Percentiles rank a stretch among this genome's conserved stretches.
Evolutionary conservation across 2,329 filamentous ascomycete genomes (phyloP).

Genomic region (Capronia coronata): DNA sequence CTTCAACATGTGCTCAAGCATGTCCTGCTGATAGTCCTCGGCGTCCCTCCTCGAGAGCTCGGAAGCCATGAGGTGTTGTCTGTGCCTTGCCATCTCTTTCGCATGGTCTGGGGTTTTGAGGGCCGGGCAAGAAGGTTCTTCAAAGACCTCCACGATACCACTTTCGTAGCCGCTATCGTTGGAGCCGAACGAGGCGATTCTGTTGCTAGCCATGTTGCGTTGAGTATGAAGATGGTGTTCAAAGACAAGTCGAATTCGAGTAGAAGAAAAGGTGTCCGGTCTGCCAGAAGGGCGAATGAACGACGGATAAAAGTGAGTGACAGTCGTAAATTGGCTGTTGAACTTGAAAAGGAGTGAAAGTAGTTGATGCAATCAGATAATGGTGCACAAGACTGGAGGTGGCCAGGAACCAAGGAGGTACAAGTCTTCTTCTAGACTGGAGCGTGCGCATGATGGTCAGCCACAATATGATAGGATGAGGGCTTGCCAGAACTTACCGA

Average conservation of each 20-base stretch:
- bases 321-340: conserved; percentile 24
- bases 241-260: conserved; percentile 1
- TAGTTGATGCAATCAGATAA: conserved; percentile 26
- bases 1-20: conserved; percentile 85
- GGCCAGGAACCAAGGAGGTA: conserved; percentile 25
- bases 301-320: conserved; percentile 27
- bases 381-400: conserved; percentile 31
- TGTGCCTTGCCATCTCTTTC: conserved; percentile 70
- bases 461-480: conserved; percentile 15
- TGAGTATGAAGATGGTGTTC: not conserved
- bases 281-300: conserved; percentile 12
- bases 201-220: conserved; percentile 50
- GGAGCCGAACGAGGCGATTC: conserved; percentile 40
- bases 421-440: conserved; percentile 21
- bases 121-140: conserved; percentile 40
- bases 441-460: conserved; percentile 20
- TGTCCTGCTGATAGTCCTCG: conserved; percentile 90
- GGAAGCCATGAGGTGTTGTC: conserved; percentile 80
- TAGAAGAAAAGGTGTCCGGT: conserved; percentile 1
- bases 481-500: conserved; percentile 16
- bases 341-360: conserved; percentile 22
- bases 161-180: conserved; percentile 60
- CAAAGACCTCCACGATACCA: conserved; percentile 57
- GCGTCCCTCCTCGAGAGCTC: conserved; percentile 78
- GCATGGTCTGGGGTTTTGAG: conserved; percentile 67